Base-by-base conservation (phyloP, 2,329 filamentous ascomycete genomes). In the Aspergillus transmontanensis region DNA sequence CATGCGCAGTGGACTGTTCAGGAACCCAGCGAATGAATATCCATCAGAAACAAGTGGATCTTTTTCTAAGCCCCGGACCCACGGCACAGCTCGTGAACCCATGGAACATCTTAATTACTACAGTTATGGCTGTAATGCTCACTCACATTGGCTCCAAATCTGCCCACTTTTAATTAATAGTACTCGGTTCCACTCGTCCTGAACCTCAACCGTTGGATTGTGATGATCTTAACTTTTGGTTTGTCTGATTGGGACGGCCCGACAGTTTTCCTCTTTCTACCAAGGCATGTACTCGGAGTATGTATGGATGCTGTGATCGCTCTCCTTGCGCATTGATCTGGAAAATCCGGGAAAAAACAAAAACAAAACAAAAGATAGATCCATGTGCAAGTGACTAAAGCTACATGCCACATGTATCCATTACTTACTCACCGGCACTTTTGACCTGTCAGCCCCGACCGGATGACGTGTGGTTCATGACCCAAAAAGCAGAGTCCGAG, bases 61-160 rank as follows among this genome's bases (percentile, higher is more conserved):
- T 12, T 55, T 34, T 21, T 10, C 57, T 32, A 34, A 60, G 36
- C 50, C 58, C 26, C 41, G 56, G 56, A 48, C 41, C 56, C 56
- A 58, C 56, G 19, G n/a, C 16, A 32, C 48, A 32, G 48, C 48
- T 51, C 28, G 48, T 51, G 48, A 51, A 51, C 48, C 48, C 28
- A 51, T 51, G 26, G 48, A 19, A 23, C 28, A 28, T 28, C 34
- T 21, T 12, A 19, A 11, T 21, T 51, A n/a, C 34, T 32, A 6
- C 16, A 12, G 34, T 11, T 34, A 34, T 34, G 32, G 32, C 10
- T 34, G 32, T 11, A 11, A 34, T 34, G 32, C 34, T 36, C 14
- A 26, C 19, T 14, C 26, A 32, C 46, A 50, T 14, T 51, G 16
- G 26, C 46, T 51, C 12, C 19, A 28, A 50, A 19, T 16, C 6